Evolutionary conservation across 2,329 filamentous ascomycete species (phyloP).

Genomic region (Penicillium sp.): DNA sequence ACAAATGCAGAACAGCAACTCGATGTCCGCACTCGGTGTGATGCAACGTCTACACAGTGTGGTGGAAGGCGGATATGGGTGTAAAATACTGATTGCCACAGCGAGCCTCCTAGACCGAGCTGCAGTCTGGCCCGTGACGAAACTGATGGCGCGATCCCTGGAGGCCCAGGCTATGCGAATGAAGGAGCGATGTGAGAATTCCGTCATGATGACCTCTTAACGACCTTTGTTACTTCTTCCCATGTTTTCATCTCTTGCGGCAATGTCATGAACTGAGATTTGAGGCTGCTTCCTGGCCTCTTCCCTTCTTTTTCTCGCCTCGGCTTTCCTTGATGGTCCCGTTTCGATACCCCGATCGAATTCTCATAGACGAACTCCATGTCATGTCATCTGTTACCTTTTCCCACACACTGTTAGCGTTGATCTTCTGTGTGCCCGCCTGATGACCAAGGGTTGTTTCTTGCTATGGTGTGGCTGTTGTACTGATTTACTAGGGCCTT

Average conservation of each 20-base stretch:
- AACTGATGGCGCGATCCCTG: conserved; percentile 65
- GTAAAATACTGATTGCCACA: conserved; percentile 78
- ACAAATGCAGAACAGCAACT: conserved; percentile 54
- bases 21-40: conserved; percentile 51
- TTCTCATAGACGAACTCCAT: conserved; percentile 24
- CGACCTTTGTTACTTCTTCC: conserved; percentile 5
- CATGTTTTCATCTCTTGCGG: conserved; percentile 1
- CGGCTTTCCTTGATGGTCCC: conserved; percentile 1
- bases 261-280: conserved; percentile 13
- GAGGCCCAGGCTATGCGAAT: conserved; percentile 64
- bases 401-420: conserved; percentile 6
- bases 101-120: conserved; percentile 85
- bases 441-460: background rate
- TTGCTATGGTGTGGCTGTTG: background rate
- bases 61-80: conserved; percentile 72
- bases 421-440: conserved; percentile 1
- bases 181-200: conserved; percentile 55
- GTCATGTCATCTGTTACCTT: conserved; percentile 6
- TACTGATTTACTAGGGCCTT: background rate
- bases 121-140: conserved; percentile 87
- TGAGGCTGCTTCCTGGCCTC: background rate
- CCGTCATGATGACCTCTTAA: conserved; percentile 31
- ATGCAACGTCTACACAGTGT: conserved; percentile 56
- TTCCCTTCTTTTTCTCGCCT: background rate
- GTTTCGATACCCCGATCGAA: conserved; percentile 18